Base-by-base conservation (phyloP, 1,284 basidiomycete species). In the Trichosporon inkin region DNA sequence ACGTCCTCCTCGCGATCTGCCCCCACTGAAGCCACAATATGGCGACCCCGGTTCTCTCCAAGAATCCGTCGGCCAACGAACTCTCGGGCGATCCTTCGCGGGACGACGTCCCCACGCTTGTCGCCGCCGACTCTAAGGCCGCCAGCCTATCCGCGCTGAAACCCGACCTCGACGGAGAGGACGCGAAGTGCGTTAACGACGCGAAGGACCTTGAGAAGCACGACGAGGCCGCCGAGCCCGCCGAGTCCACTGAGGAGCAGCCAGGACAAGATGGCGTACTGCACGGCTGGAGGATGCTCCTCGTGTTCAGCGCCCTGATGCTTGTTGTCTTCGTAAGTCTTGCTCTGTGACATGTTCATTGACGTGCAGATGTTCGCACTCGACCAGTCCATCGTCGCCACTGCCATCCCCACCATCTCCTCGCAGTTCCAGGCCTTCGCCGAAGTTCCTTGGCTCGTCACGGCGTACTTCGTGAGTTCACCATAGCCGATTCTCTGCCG, bases 391-490 rank as follows among this genome's bases (percentile, higher is more conserved):
- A 75, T 78, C 59, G 73, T 78, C 14, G 68, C 77, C 0, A 79
- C 80, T 10, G 80, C 80, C 5, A 75, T 82, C 20, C 80, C 80
- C 1, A 68, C 73, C 6, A 80, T 82, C 39, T 70, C 71, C 1
- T 81, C 80, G n/a, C 69, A 81, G 35, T 83, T 82, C 66, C 67
- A 80, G 47, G 76, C 80, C 14, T 76, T 77, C 58, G 68, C 70
- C 37, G 62, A 72, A 35, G 72, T 80, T 10, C 67, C 78, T 1
- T 82, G 80, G 80, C 73, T 81, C 60, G 74, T 79, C 57, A 79
- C 78, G 0, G 77, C 79, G 13, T 82, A 82, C 68, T 80, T 81
- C 68, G 71, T 80, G 16, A 73, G 78, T 35, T 61, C 47, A 40
- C 40, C 51, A 41, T 19, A 11, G 60, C 14, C n/a, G n/a, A n/a